A percentile compares a stretch with the other conserved stretches of the same genome.
phyloP scores from a whole-genome alignment of 805 yeast species.

The Metschnikowia cubensis region DNA sequence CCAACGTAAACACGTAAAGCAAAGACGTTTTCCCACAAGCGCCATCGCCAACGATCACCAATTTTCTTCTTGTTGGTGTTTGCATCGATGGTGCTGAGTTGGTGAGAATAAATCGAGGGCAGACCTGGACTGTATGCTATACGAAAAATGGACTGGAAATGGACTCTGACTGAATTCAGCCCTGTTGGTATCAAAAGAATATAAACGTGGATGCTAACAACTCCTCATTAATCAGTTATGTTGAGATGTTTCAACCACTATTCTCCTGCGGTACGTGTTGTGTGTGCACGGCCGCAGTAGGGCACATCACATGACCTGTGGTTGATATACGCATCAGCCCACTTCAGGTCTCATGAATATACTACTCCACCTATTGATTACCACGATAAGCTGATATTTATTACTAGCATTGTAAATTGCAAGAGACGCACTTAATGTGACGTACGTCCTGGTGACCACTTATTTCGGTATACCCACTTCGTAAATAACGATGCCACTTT shows the following conservation, averaged over 20 bases:
- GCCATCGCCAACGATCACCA: slow-evolving; percentile 92
- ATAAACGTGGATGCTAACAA: background rate
- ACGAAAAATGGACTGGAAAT: background rate
- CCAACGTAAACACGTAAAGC: slow-evolving; percentile 85
- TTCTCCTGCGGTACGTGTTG: slow-evolving; percentile 1
- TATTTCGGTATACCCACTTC: background rate
- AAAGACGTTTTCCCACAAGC: slow-evolving; percentile 93
- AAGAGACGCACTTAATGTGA: background rate
- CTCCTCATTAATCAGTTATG: slow-evolving; percentile 1
- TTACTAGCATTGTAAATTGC: background rate
- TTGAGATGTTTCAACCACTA: background rate
- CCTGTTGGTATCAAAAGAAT: background rate
- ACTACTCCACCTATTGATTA: background rate
- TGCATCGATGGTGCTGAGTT: slow-evolving; percentile 4
- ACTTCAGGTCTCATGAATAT: background rate
- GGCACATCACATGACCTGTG: slow-evolving; percentile 2
- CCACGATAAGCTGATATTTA: background rate
- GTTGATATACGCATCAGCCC: background rate
- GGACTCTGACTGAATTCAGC: slow-evolving; percentile 1
- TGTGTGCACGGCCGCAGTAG: slow-evolving; percentile 1
- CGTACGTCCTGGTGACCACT: background rate
- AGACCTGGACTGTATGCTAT: background rate
- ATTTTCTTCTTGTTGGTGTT: slow-evolving; percentile 47
- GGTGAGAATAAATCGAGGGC: background rate
- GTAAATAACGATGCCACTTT: background rate